Conservation (phyloP, 2,329 filamentous ascomycete species). For the Aspergillus niger region DNA sequence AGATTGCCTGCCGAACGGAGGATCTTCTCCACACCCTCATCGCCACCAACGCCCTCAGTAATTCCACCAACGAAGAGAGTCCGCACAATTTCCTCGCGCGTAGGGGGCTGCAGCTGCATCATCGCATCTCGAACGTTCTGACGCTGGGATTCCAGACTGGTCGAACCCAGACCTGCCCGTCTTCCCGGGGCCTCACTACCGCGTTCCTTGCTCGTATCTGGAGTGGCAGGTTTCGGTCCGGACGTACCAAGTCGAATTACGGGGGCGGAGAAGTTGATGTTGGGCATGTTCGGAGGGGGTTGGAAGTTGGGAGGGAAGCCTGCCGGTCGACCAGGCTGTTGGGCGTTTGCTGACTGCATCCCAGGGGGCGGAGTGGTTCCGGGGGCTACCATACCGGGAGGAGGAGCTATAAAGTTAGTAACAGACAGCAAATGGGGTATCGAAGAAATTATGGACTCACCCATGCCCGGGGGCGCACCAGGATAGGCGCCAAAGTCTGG, state of each 20-base stretch:
- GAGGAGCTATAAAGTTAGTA: conserved; percentile 59
- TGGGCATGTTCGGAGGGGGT: conserved; percentile 86
- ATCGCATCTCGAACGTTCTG: conserved; percentile 67
- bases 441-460: conserved; percentile 52
- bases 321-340: conserved; percentile 77
- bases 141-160: conserved; percentile 66
- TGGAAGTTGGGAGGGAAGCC: conserved; percentile 82
- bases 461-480: conserved; percentile 77
- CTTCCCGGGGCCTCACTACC: conserved; percentile 48
- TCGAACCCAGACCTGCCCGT: conserved; percentile 61
- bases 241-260: conserved; percentile 90
- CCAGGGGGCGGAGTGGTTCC: conserved; percentile 78
- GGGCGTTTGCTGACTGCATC: conserved; percentile 71
- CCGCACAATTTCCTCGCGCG: conserved; percentile 83
- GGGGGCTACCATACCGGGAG: conserved; percentile 77
- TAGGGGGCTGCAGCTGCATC: conserved; percentile 76
- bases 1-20: conserved; percentile 75
- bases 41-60: conserved; percentile 73
- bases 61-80: conserved; percentile 90
- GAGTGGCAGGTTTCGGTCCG: conserved; percentile 60
- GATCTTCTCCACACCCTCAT: conserved; percentile 77
- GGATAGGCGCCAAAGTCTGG: conserved; percentile 74
- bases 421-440: conserved; percentile 6
- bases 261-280: conserved; percentile 97
- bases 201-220: conserved; percentile 48